A percentile compares a stretch with the other conserved stretches of the same genome.
phyloP scores from a whole-genome alignment of 495 filamentous ascomycete genomes.

The Hypoxylon lienhwacheense region DNA sequence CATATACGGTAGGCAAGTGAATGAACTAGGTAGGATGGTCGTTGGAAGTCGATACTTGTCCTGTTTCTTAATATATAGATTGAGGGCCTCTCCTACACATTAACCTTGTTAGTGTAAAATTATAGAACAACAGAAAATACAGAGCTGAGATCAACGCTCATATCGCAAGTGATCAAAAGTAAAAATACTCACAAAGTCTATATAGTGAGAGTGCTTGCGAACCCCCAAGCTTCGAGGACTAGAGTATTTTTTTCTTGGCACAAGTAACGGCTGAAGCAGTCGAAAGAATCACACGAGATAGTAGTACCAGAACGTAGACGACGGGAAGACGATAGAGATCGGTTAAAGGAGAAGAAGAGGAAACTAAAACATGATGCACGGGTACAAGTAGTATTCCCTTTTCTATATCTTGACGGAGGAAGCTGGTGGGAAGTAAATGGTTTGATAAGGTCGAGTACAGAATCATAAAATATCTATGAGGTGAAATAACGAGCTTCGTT shows the following conservation, averaged over 20 bases:
- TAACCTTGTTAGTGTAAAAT: constrained; percentile 1
- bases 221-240: constrained; percentile 19
- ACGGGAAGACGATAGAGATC: constrained; percentile 26
- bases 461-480: constrained; percentile 9
- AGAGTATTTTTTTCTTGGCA: constrained; percentile 21
- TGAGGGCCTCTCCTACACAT: background rate
- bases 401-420: constrained; percentile 11
- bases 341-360: constrained; percentile 11
- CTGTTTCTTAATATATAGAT: constrained; percentile 23
- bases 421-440: constrained; percentile 4
- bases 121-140: background rate
- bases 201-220: constrained; percentile 8
- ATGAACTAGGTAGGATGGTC: background rate
- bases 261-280: constrained; percentile 4
- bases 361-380: constrained; percentile 42
- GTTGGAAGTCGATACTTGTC: constrained; percentile 2
- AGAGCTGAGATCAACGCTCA: too few relatives aligned
- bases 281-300: constrained; percentile 38
- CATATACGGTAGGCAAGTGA: constrained; percentile 11
- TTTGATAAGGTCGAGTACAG: constrained; percentile 4
- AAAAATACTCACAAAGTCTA: constrained; percentile 28
- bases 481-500: constrained; percentile 3
- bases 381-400: constrained; percentile 12
- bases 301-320: constrained; percentile 37
- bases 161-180: too few relatives aligned